Base-by-base conservation (phyloP, 768 basidiomycete genomes). In the Rubroboletus satanas region DNA sequence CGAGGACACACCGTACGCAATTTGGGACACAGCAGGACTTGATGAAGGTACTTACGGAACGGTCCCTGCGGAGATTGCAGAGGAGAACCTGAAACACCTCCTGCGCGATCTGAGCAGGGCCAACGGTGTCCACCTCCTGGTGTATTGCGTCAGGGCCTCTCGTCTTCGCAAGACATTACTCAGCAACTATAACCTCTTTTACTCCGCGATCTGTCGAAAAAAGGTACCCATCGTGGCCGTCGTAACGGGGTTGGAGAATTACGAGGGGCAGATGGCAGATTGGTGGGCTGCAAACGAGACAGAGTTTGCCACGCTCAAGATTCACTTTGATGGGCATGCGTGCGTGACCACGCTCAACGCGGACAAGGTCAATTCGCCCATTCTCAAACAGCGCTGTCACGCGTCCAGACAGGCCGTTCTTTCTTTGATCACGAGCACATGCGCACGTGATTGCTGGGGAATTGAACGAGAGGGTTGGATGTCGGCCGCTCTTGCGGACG, bases 11-110 rank as follows among this genome's bases (percentile, higher is more conserved):
- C 44, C 17, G 0, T 73, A 65, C 52, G 60, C 62, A 23, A 50
- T 75, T 32, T 70, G 73, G 66, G 75, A 77, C 50, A 77, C 75
- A 5, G 64, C 69, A 11, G 75, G 76, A 9, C 70, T 77, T 10
- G 67, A 74, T 48, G 77, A 77, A 52, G 75, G 59, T 29, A 44
- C 63, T 41, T 47, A 55, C 23, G 73, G 73, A 50, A 62, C 54
- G 7, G 59, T 67, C 45, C 65, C 68, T 51, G 66, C 68, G 35
- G 68, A 64, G 46, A 58, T 61, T 52, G 73, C 71, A 51, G 64
- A 66, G 35, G 46, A 58, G 49, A 62, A 63, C 46, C 62, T 68
- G 38, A 68, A 54, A 23, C 56, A 39, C 7, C 60, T 71, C 41
- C 39, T 73, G 1, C 56, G 49, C 29, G 70, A 63, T 50, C 62